A percentile compares a stretch with the other conserved stretches of the same genome.
phyloP scores from a whole-genome alignment of 768 basidiomycete species.

The Tulasnella sp. region DNA sequence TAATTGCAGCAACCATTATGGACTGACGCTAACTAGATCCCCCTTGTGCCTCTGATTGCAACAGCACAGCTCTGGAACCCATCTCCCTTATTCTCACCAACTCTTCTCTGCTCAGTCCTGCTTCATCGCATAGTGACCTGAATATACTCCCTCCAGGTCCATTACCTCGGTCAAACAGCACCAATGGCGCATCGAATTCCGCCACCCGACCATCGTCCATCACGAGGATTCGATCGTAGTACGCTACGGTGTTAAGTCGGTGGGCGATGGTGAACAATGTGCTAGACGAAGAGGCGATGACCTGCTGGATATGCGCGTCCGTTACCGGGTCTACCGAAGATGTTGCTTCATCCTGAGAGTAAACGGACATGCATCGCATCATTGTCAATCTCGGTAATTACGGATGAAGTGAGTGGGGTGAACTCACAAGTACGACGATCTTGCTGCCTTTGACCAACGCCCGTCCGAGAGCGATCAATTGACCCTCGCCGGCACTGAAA shows the following conservation, averaged over 20 bases:
- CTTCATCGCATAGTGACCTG: conserved; percentile 64
- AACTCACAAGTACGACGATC: conserved; percentile 1
- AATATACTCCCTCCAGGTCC: conserved; percentile 45
- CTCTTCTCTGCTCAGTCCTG: too few relatives aligned
- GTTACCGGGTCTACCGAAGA: not conserved
- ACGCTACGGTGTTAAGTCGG: conserved; percentile 76
- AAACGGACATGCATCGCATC: not conserved
- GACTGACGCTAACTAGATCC: too few relatives aligned
- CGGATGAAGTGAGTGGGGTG: not conserved
- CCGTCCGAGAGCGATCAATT: not conserved
- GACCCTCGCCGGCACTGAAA: conserved; percentile 1
- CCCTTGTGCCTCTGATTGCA: too few relatives aligned
- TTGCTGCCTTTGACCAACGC: conserved; percentile 1
- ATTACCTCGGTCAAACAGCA: conserved; percentile 43
- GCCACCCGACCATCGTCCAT: conserved; percentile 15
- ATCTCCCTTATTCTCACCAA: too few relatives aligned
- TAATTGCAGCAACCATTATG: too few relatives aligned
- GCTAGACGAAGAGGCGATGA: conserved; percentile 44
- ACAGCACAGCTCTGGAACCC: too few relatives aligned
- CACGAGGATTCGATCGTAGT: conserved; percentile 51
- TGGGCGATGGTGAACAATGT: conserved; percentile 86
- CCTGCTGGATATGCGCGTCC: not conserved
- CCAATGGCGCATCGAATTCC: conserved; percentile 74
- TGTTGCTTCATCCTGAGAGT: not conserved
- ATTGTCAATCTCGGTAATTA: not conserved